Percentiles rank a stretch among this genome's conserved stretches.
phyloP scores from a whole-genome alignment of 169 alveolate species.

The Eimeria falciformis region DNA sequence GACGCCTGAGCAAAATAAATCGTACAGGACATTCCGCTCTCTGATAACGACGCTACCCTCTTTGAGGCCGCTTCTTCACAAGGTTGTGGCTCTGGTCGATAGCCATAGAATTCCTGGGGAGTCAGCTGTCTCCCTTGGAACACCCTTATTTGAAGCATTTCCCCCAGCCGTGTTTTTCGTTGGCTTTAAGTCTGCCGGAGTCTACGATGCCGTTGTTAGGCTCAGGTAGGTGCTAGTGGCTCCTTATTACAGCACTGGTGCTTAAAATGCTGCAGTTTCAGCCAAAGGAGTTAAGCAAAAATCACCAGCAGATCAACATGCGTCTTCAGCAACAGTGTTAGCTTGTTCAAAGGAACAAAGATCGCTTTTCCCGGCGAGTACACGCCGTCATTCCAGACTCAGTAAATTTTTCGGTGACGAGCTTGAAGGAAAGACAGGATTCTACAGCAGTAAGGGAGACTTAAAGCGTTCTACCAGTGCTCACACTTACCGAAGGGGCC shows the following conservation, averaged over 20 bases:
- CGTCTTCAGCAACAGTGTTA: neutral
- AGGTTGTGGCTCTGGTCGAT: slow-evolving; percentile 21
- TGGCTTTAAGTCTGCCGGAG: slow-evolving; percentile 54
- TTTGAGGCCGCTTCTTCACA: slow-evolving; percentile 40
- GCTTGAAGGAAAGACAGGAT: slow-evolving; percentile 26
- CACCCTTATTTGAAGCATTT: slow-evolving; percentile 55
- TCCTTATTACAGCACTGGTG: too few relatives aligned
- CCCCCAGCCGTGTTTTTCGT: slow-evolving; percentile 69
- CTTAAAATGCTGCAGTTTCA: too few relatives aligned
- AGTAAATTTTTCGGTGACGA: slow-evolving; percentile 53
- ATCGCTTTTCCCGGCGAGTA: slow-evolving; percentile 67
- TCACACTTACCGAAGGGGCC: too few relatives aligned
- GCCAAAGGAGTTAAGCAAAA: neutral
- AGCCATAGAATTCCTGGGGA: slow-evolving; percentile 5
- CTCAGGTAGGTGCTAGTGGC: slow-evolving; percentile 35
- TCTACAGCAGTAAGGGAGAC: slow-evolving; percentile 63
- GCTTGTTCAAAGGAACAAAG: slow-evolving; percentile 52
- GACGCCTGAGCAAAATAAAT: neutral
- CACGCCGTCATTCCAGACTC: slow-evolving; percentile 65
- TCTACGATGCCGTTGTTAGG: slow-evolving; percentile 47
- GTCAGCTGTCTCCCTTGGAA: slow-evolving; percentile 27
- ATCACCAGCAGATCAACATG: neutral
- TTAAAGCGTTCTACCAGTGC: neutral
- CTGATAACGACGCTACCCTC: slow-evolving; percentile 38
- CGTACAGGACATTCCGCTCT: slow-evolving; percentile 25